A percentile compares a stretch with the other conserved stretches of the same genome.
These are phyloP conservation scores for Heliosperma pusillum DNA, from an alignment of 148 eudicot species.

Conservation along the genomic window DNA sequence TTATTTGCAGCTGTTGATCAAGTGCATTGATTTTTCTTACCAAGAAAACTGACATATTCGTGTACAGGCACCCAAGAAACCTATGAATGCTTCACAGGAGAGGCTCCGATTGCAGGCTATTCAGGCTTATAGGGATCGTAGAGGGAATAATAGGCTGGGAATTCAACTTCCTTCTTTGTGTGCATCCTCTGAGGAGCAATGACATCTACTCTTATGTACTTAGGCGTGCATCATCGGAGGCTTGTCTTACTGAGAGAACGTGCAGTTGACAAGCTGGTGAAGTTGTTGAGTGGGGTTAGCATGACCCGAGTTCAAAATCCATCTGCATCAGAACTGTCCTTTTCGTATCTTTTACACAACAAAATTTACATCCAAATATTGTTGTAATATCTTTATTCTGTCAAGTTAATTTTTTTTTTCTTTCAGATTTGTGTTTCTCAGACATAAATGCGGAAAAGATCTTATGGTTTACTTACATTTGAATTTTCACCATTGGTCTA, in stretches of 20 bases:
- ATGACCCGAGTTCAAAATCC: background rate
- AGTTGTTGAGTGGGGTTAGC: too few species aligned
- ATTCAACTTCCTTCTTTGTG: constrained; percentile 47
- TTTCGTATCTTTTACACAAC: background rate
- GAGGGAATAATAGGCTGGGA: constrained; percentile 71
- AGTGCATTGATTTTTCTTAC: background rate
- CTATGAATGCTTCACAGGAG: constrained; percentile 59
- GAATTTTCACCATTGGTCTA: too few species aligned
- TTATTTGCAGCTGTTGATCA: background rate
- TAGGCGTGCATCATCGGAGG: background rate
- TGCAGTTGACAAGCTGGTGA: too few species aligned
- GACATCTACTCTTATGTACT: background rate
- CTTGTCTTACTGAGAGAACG: background rate
- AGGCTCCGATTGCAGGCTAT: constrained; percentile 80
- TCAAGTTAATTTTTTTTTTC: background rate
- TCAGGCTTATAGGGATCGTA: constrained; percentile 69
- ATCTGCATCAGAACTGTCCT: background rate
- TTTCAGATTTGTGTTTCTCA: background rate
- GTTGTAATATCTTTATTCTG: background rate
- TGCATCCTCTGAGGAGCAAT: constrained; percentile 18
- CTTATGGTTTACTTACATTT: too few species aligned
- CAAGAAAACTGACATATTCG: too few species aligned
- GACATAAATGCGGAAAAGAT: too few species aligned
- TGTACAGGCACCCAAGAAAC: constrained; percentile 52
- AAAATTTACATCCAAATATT: background rate